Evolutionary conservation across 805 yeast species (phyloP).

Genomic region (Huiozyma naganishii): DNA sequence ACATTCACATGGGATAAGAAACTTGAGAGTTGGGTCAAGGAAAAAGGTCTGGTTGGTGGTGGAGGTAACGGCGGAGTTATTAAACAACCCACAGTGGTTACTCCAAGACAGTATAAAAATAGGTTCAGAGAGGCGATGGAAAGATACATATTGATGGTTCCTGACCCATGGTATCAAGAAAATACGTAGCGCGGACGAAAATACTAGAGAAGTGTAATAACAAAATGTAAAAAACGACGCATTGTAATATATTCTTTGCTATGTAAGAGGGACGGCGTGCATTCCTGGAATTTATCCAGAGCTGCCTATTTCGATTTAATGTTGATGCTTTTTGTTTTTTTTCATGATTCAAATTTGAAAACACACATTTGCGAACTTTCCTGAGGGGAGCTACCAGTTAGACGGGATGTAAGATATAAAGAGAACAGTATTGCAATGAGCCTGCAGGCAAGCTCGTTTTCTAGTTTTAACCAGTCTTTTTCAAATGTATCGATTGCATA

Average conservation of each 20-base stretch:
- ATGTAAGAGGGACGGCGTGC: no score
- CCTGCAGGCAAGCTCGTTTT: constrained; percentile 3
- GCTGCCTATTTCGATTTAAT: no score
- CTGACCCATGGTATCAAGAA: constrained; percentile 48
- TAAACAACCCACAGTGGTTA: constrained; percentile 92
- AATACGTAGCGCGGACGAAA: background rate
- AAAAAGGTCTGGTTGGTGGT: constrained; percentile 70
- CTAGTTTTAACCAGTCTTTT: constrained; percentile 67
- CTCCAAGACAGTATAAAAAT: constrained; percentile 90
- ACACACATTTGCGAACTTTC: no score
- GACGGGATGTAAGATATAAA: no score
- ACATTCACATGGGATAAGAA: constrained; percentile 99
- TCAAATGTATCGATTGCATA: constrained; percentile 63
- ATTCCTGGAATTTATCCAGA: no score
- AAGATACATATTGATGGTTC: constrained; percentile 86
- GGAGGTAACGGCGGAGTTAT: constrained; percentile 40
- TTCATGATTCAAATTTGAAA: no score
- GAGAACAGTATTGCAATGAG: no score
- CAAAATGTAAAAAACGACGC: background rate
- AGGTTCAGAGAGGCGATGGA: constrained; percentile 98
- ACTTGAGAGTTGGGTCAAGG: constrained; percentile 97
- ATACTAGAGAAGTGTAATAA: background rate
- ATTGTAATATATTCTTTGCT: no score
- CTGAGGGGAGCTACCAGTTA: no score
- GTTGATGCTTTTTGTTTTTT: no score